Base-by-base conservation (phyloP, 1,139 yeast species). In the Suhomyces wounanorum region DNA sequence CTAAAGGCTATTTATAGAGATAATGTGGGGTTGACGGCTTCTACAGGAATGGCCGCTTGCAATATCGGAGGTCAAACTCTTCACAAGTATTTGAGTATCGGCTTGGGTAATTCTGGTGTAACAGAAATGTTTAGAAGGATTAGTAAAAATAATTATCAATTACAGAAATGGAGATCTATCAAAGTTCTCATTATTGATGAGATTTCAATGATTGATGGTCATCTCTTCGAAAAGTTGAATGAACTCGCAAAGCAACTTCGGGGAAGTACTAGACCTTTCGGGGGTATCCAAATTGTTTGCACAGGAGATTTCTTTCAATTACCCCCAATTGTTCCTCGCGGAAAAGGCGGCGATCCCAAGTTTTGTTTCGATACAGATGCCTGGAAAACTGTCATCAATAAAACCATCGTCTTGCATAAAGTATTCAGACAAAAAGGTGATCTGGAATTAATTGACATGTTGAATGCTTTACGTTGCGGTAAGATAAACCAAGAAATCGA, bases 241-340 rank as follows among this genome's bases (percentile, higher is more conserved):
- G 69, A 64, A 14, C 76, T 91, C 44, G 96, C 90, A 0, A 77
- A 81, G 55, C 68, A 64, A 11, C 53, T 90, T 7, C 70, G 90
- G 39, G 73, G 72, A 36, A 77, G 67, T 51, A 65, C 65, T 8
- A 48, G 52, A 39, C 96, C 97, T 0, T 91, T 91, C 73, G 97
- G 97, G 14, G 97, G 97, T 0, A 87, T 91, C 37, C 97, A 91
- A 60, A 61, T 91, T 10, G 81, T 91, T 36, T 79, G 89, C 42
- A 87, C 95, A 65, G 97, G 97, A 3, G 97, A 91, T 67, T 90
- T 91, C 66, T 91, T 85, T 66, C 97, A 91, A 65, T 72, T 91
- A 40, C 97, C 97, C 0, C 97, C 97, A 0, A 95, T 91, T 7
- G 72, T 79, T 25, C 77, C 74, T 47, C 66, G 68, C 31, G 45